Conservation (phyloP, 352 stramenopile species). For the Saprolegnia diclina region DNA sequence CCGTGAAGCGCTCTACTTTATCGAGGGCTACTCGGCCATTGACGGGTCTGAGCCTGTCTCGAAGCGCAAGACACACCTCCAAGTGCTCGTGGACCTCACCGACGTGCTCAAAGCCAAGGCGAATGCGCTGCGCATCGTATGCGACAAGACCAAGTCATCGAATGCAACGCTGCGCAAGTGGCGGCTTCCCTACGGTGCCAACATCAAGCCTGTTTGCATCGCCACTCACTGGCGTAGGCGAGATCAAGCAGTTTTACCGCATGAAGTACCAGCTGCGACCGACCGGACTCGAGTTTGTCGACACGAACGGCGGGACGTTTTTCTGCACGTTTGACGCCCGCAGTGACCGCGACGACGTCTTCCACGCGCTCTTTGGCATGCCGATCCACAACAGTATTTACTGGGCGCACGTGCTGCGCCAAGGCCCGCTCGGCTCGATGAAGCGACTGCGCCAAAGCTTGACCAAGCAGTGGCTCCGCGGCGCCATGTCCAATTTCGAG, state of each 20-base stretch:
- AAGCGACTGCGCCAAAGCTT: slow-evolving; percentile 64
- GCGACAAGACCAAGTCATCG: neutral
- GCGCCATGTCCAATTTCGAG: slow-evolving; percentile 87
- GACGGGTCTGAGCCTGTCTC: neutral
- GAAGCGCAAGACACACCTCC: neutral
- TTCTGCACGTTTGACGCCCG: slow-evolving; percentile 64
- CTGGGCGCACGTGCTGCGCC: slow-evolving; percentile 63
- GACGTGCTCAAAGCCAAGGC: slow-evolving; percentile 4
- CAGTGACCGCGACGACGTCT: slow-evolving; percentile 51
- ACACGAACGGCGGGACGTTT: slow-evolving; percentile 56
- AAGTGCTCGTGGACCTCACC: slow-evolving; percentile 2
- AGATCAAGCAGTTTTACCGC: slow-evolving; percentile 69
- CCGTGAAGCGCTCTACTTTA: slow-evolving; percentile 53
- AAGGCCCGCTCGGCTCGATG: slow-evolving; percentile 48
- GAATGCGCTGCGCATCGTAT: neutral
- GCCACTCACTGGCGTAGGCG: no score
- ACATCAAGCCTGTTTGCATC: no score
- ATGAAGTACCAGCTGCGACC: slow-evolving; percentile 76
- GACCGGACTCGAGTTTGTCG: slow-evolving; percentile 71
- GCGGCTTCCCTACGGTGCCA: slow-evolving; percentile 15
- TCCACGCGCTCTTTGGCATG: slow-evolving; percentile 73
- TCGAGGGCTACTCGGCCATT: slow-evolving; percentile 42
- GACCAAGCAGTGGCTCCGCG: slow-evolving; percentile 67
- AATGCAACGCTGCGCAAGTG: slow-evolving; percentile 1
- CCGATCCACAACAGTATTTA: slow-evolving; percentile 77